Evolutionary conservation across 345 rosid species (phyloP), one percentile per base, ranked within the genome.

Genomic region (Hevea brasiliensis): DNA sequence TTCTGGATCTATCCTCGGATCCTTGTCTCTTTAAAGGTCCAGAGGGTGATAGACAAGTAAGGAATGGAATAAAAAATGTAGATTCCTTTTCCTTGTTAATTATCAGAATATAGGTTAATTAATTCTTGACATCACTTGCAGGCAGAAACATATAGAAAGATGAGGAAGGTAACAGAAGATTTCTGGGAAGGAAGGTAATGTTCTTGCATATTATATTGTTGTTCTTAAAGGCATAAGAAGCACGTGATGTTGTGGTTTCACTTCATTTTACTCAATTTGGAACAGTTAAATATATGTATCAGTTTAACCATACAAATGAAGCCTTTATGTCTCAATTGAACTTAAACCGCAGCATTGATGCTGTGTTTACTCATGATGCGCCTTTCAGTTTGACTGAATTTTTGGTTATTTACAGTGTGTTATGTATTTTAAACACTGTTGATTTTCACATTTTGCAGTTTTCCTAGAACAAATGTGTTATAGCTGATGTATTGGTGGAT

Each of bases 111-210:
- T 74, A 54, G n/a, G 27, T 71, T 70, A 37, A 75, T 61, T 64
- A 57, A 61, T 67, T 74, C 26, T 57, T 45, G 71, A 67, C 51
- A 35, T 73, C 42, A 61, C 76, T 29, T 87, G 79, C 90, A 95
- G 97, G 82, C 95, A 0, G 99, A 95, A 76, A 95, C 99, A 45
- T 95, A 92, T 81, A 73, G 98, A 67, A 92, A 83, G 74, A 92
- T 95, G 98, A 89, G 83, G 82, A 84, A 85, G 32, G 88, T 83
- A 64, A 87, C 98, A 3, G 76, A 85, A 57, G 98, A 91, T 87
- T 81, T 53, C 73, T 95, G 99, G 99, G 92, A 92, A 82, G 97
- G 89, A 81, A 90, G 98, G 96, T 95, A 87, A 61, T 32, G 26
- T n/a, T 26, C 35, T 40, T 67, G 45, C 61, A n/a, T n/a, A n/a